Base-by-base conservation (phyloP, 2,329 filamentous ascomycete genomes). In the Ophiostoma ulmi region DNA sequence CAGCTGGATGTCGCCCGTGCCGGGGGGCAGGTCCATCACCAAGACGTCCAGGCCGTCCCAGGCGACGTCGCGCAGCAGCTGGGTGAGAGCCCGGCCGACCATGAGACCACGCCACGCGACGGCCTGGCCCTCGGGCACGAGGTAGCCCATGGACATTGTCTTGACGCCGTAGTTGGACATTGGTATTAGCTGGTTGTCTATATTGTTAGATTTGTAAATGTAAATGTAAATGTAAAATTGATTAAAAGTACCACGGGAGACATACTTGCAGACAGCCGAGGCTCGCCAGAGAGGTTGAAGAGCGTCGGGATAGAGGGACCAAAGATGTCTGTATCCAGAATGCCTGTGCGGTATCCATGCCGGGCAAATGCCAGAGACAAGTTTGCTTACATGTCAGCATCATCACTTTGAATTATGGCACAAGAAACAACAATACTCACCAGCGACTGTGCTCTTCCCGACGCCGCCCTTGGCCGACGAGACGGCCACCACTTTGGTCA, bases 381-480 rank as follows among this genome's bases (percentile, higher is more conserved):
- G 76, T 99, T 99, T 66, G 87, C 88, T 36, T 58, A 1, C 5
- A 26, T 26, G 52, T 58, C 26, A 31, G 52, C 4, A 11, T 58
- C 11, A 13, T 13, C 2, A 4, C 22, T 22, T 7, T 7, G 2
- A 1, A 55, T 22, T 22, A 8, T 14, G 0, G 14, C 14, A 44
- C 0, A 31, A 5, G 4, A 3, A 13, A 0, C 4, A 8, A 8
- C 14, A 11, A 17, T 4, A 26, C 73, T 58, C 63, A 92, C 92
- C 91, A 72, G 94, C 90, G 64, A 98, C 89, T 8, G 95, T 99
- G 75, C 93, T 97, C 79, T 99, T 99, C 1, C 95, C 95, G 0
- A 99, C 95, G n/a, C 95, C 95, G 2, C 95, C 95, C 78, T 99
- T 99, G 17, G 95, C 95, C 1, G 94, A 98, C 4, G 93, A 97